Conservation (phyloP, 2,329 filamentous ascomycete species). For the Ciborinia camelliae region DNA sequence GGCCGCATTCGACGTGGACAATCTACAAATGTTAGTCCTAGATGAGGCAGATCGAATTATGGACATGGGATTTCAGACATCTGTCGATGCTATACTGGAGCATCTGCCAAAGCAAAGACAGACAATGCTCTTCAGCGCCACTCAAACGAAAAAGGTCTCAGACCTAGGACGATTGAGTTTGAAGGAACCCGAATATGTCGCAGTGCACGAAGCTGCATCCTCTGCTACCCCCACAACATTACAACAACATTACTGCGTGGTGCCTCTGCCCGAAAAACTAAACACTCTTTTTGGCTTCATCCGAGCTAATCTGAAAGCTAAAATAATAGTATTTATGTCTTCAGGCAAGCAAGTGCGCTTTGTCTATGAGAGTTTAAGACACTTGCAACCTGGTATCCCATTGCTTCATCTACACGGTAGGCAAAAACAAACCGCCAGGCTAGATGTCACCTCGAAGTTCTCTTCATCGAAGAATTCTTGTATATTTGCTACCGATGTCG, state of each 20-base stretch:
- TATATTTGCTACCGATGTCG: slow-evolving; percentile 92
- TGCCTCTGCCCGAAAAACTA: slow-evolving; percentile 81
- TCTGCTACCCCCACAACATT: slow-evolving; percentile 78
- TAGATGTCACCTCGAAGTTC: slow-evolving; percentile 86
- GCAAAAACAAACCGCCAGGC: slow-evolving; percentile 83
- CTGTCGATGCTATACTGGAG: slow-evolving; percentile 88
- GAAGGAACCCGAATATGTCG: slow-evolving; percentile 88
- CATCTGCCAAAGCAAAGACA: slow-evolving; percentile 84
- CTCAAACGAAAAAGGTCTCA: slow-evolving; percentile 90
- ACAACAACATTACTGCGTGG: slow-evolving; percentile 88
- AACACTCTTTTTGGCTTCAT: slow-evolving; percentile 93
- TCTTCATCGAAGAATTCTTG: slow-evolving; percentile 77
- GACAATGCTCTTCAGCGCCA: slow-evolving; percentile 92
- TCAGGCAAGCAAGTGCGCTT: slow-evolving; percentile 96
- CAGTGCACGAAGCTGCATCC: slow-evolving; percentile 80
- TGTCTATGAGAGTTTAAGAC: slow-evolving; percentile 87
- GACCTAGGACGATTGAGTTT: slow-evolving; percentile 87
- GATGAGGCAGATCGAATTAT: slow-evolving; percentile 96
- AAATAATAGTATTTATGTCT: slow-evolving; percentile 92
- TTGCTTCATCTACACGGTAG: slow-evolving; percentile 89
- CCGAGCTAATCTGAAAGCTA: slow-evolving; percentile 83
- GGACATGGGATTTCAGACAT: slow-evolving; percentile 93
- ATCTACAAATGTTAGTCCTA: slow-evolving; percentile 86
- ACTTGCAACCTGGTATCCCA: slow-evolving; percentile 90
- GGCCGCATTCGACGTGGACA: slow-evolving; percentile 81